Conservation (phyloP, 805 yeast species). For the Candida cerambycidarum region DNA sequence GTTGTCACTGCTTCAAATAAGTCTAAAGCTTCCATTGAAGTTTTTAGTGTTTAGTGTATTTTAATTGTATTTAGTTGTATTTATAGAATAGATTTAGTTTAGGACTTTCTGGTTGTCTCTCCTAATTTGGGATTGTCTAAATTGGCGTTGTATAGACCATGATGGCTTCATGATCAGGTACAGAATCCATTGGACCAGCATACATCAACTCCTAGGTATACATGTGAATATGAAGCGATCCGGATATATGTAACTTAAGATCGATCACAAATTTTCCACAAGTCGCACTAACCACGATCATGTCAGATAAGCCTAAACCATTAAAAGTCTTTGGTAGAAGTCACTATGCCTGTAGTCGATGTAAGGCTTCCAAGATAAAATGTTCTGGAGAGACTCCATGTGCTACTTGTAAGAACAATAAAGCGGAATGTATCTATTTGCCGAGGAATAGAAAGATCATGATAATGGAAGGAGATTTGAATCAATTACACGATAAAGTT, state of each 20-base stretch:
- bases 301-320: constrained; percentile 24
- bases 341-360: constrained; percentile 45
- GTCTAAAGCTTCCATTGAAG: constrained; percentile 69
- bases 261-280: too few species aligned
- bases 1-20: constrained; percentile 71
- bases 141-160: too few species aligned
- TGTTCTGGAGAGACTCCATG: constrained; percentile 46
- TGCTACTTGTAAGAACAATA: constrained; percentile 36
- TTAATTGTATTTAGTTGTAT: background rate
- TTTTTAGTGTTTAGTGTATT: constrained; percentile 48
- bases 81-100: background rate
- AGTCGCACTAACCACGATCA: too few species aligned
- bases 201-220: too few species aligned
- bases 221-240: too few species aligned
- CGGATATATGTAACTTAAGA: too few species aligned
- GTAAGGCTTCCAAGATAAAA: constrained; percentile 39
- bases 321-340: constrained; percentile 42
- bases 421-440: constrained; percentile 38
- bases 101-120: too few species aligned
- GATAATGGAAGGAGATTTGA: constrained; percentile 43
- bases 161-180: too few species aligned
- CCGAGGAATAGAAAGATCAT: constrained; percentile 40
- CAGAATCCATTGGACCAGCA: too few species aligned
- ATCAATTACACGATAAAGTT: constrained; percentile 32
- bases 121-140: too few species aligned